Evolutionary conservation across 345 rosid genomes (phyloP), one percentile per base, ranked within the genome.

Genomic region (Brassica incana): DNA sequence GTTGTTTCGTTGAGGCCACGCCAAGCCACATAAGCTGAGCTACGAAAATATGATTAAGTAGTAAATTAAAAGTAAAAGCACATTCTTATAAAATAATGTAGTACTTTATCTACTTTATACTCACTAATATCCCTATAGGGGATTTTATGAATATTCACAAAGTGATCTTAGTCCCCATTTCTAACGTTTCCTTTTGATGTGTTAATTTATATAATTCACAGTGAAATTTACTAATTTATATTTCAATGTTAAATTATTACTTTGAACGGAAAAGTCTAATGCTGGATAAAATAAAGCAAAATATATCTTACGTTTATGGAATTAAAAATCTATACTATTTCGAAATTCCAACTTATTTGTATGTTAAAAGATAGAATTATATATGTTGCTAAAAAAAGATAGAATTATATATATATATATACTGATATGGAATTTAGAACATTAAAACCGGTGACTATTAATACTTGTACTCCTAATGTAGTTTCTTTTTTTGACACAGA

Each of bases 101-200:
- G 14, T 20, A 23, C 8, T n/a, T 5, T 52, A 52, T 52, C 6
- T 20, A 23, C 8, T n/a, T 5, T 52, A 52, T 52, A 16, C 25
- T 54, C 60, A 65, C 29, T 18, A 45, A 52, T 71, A 36, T 23
- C 38, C n/a, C 7, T 20, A 74, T 59, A 73, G 36, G 20, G 54
- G 71, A 36, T 32, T 67, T 74, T 72, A 80, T 64, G 79, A 80
- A 75, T 74, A 74, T 80, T 80, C 83, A 74, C 54, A 33, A 43
- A 73, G 16, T 65, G 58, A 27, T 59, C 27, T 43, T 64, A 56
- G 38, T 33, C 15, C 67, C 66, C 29, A 64, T 58, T 75, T 73
- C 59, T 72, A 70, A 80, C 59, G 40, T 74, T 62, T 73, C 5
- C 16, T 73, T 60, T 59, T 52, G 20, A 29, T 52, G 60, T 11